A percentile compares a stretch with the other conserved stretches of the same genome.
Conservation (phyloP, 768 basidiomycete genomes). For the Macrolepiota dolichaula region DNA sequence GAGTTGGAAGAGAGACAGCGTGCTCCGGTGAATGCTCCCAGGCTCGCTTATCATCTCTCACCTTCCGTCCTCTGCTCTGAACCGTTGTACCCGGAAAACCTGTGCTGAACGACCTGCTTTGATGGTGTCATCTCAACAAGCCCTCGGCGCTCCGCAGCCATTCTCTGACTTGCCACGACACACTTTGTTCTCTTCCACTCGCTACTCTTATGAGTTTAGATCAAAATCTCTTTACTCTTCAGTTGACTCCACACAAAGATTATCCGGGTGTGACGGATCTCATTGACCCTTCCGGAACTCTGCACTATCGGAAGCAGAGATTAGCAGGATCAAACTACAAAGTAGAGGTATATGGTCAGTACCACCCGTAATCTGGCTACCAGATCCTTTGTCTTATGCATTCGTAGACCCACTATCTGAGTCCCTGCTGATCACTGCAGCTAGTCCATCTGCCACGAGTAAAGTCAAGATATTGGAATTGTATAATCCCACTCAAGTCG, state of each 20-base stretch:
- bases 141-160: constrained; percentile 7
- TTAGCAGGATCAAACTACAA: constrained; percentile 53
- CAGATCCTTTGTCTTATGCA: background rate
- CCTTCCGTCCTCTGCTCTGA: background rate
- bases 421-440: constrained; percentile 65
- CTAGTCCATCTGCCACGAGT: constrained; percentile 57
- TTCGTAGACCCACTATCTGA: constrained; percentile 66
- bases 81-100: no score
- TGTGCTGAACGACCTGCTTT: no score
- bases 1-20: background rate
- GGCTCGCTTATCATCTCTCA: background rate
- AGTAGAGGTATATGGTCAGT: constrained; percentile 65
- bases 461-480: constrained; percentile 77
- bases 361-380: background rate
- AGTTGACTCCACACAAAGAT: constrained; percentile 55
- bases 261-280: constrained; percentile 67
- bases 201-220: constrained; percentile 67
- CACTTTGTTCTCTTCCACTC: constrained; percentile 4
- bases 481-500: constrained; percentile 64
- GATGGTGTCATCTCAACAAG: background rate
- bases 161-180: background rate
- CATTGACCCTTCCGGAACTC: constrained; percentile 55
- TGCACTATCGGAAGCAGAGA: constrained; percentile 74
- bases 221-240: constrained; percentile 81
- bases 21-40: background rate